These are phyloP conservation scores for Draba incana DNA, from an alignment of 345 rosid genomes.

Conservation along the genomic window DNA sequence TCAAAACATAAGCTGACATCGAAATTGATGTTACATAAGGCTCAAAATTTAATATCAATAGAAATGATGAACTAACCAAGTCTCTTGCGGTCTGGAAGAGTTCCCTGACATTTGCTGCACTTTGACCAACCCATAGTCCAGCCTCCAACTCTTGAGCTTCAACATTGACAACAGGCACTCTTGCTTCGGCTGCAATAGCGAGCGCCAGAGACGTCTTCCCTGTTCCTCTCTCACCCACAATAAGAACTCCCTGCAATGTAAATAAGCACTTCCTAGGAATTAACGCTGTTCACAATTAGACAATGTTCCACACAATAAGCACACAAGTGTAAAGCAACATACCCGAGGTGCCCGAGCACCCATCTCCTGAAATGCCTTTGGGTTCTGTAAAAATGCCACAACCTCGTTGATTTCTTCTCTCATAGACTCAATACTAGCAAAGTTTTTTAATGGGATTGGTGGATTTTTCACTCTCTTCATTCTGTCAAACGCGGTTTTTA, in stretches of 20 bases:
- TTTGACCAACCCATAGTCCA: slow-evolving; percentile 97
- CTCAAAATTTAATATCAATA: slow-evolving; percentile 3
- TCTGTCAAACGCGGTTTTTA: slow-evolving; percentile 78
- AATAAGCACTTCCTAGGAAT: slow-evolving; percentile 16
- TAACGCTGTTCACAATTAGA: slow-evolving; percentile 11
- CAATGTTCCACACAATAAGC: slow-evolving; percentile 18
- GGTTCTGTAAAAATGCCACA: slow-evolving; percentile 91
- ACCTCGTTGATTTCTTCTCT: slow-evolving; percentile 96
- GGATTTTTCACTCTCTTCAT: slow-evolving; percentile 99
- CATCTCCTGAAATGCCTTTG: slow-evolving; percentile 90
- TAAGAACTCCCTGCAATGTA: slow-evolving; percentile 89
- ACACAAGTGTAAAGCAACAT: slow-evolving; percentile 40
- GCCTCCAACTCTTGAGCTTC: slow-evolving; percentile 95
- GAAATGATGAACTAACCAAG: slow-evolving; percentile 55
- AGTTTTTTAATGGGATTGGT: slow-evolving; percentile 80
- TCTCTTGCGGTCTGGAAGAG: slow-evolving; percentile 97
- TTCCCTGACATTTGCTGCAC: slow-evolving; percentile 97
- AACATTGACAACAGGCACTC: slow-evolving; percentile 87
- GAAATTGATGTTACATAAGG: slow-evolving; percentile 13
- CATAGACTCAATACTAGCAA: slow-evolving; percentile 96
- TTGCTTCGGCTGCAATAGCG: slow-evolving; percentile 97
- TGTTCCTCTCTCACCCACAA: slow-evolving; percentile 95
- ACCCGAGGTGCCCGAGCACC: slow-evolving; percentile 97
- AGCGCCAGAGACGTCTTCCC: slow-evolving; percentile 92
- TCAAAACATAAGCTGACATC: slow-evolving; percentile 32